Base-by-base conservation (phyloP, 2,329 filamentous ascomycete genomes). In the Clonostachys rosea region DNA sequence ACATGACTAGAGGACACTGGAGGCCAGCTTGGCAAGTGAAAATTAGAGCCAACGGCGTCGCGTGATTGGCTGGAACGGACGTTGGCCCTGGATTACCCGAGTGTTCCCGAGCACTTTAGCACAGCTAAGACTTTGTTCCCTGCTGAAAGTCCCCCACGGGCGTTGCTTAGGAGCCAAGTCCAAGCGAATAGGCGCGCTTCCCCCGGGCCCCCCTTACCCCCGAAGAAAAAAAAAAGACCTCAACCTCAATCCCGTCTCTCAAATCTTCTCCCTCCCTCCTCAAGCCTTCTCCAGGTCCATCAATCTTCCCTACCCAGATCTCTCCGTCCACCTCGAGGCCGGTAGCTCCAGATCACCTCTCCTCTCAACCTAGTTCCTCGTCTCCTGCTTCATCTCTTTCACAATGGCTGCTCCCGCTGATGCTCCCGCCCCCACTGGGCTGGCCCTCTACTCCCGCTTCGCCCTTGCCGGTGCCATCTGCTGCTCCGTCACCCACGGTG, bases 401-500 rank as follows among this genome's bases (percentile, higher is more conserved):
- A 64, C 64, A 70, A 75, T 76, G 73, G 66, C 73, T 54, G 20
- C 65, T 60, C 71, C 73, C 67, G 63, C 71, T 65, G 67, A 73
- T 49, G 66, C 68, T 58, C 53, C 62, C 54, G 67, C 73, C 67
- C 68, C 70, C 52, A 66, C 65, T 54, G 75, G 74, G 56, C 5
- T 91, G 58, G 76, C 70, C 51, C 89, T 99, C 62, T 97, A 97
- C 86, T 89, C 89, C 63, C 84, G 90, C 74, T 96, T 96, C 78
- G 92, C 94, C 75, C 87, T 99, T 64, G 91, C 94, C 63, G 94
- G 94, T 76, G 94, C 94, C 62, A 78, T 97, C 79, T 96, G 94
- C 86, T 99, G 94, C 76, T 94, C 91, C 62, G 78, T 97, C 76
- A 99, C 94, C 67, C 94, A 99, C 83, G 94, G 92, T 73, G 87